Evolutionary conservation across 305 asterid species (phyloP).

Genomic region (Fraxinus floribunda): DNA sequence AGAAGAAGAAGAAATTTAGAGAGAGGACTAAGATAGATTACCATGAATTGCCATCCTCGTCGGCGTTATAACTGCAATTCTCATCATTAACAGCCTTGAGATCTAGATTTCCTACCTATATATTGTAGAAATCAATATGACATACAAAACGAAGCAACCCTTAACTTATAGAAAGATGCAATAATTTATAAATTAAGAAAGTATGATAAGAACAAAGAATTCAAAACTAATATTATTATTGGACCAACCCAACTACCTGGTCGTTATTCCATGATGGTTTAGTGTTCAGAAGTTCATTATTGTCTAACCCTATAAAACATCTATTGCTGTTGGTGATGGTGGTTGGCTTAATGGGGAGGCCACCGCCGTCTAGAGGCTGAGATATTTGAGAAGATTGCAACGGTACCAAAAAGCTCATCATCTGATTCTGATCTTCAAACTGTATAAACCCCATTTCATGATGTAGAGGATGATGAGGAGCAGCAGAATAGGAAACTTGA

Average conservation of each 20-base stretch:
- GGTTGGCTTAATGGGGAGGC: slow-evolving; percentile 23
- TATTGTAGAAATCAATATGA: background rate
- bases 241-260: slow-evolving; percentile 40
- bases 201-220: slow-evolving; percentile 19
- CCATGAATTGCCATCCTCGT: slow-evolving; percentile 75
- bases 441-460: slow-evolving; percentile 77
- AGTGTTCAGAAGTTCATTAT: slow-evolving; percentile 31
- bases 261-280: slow-evolving; percentile 73
- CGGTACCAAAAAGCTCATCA: slow-evolving; percentile 59
- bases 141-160: background rate
- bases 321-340: slow-evolving; percentile 11
- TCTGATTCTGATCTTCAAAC: slow-evolving; percentile 68
- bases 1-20: background rate
- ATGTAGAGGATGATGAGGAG: slow-evolving; percentile 16
- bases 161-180: slow-evolving; percentile 30
- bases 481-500: slow-evolving; percentile 41
- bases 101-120: slow-evolving; percentile 55
- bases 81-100: slow-evolving; percentile 58
- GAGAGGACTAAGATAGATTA: background rate
- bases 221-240: slow-evolving; percentile 30
- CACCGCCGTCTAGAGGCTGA: slow-evolving; percentile 33
- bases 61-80: slow-evolving; percentile 52
- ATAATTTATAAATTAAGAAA: slow-evolving; percentile 22
- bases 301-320: slow-evolving; percentile 61
- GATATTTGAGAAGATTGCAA: slow-evolving; percentile 32